Evolutionary conservation across 768 basidiomycete species (phyloP), one percentile per base, ranked within the genome.

Genomic region (Boletus insuetus): DNA sequence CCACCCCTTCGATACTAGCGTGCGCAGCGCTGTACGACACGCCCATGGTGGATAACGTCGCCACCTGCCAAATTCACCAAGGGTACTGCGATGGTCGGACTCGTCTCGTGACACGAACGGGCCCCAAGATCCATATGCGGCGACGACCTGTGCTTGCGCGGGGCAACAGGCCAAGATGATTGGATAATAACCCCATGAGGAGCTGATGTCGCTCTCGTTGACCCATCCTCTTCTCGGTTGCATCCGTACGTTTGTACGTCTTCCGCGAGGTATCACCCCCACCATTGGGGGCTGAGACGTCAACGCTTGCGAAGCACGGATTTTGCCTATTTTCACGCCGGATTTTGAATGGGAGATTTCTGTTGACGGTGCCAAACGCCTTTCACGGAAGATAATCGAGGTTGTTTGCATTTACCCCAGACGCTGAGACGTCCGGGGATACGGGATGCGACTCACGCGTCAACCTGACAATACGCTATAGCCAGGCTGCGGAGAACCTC

Each of bases 361-460:
- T 50, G 38, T 45, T 9, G 56, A 43, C n/a, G n/a, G 26, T 31
- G 45, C 16, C 37, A 32, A 38, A 41, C 29, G 8, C 8, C 49
- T 6, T n/a, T 51, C 48, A 61, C 41, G 44, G 43, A 45, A 40
- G 37, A 40, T 32, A 39, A 47, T 46, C 46, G 32, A 46, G 37
- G 45, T 22, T 38, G 29, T 31, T 22, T 31, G 54, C 17, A 13
- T 54, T 54, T 39, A 35, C 58, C 44, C 58, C 54, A 52, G 39
- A 38, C 16, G 16, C 19, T 45, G 24, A 38, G 51, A 52, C 34
- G 12, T 37, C 38, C 40, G 48, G 38, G 24, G 54, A 46, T 6
- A 35, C 12, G 29, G 39, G 6, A 29, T 32, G 46, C 16, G 32
- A 49, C 38, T 29, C 24, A 31, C 34, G 32, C 32, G 42, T 40